Percentiles rank a stretch among this genome's conserved stretches.
Conservation (phyloP, 768 basidiomycete genomes). For the Psilocybe cubensis region DNA sequence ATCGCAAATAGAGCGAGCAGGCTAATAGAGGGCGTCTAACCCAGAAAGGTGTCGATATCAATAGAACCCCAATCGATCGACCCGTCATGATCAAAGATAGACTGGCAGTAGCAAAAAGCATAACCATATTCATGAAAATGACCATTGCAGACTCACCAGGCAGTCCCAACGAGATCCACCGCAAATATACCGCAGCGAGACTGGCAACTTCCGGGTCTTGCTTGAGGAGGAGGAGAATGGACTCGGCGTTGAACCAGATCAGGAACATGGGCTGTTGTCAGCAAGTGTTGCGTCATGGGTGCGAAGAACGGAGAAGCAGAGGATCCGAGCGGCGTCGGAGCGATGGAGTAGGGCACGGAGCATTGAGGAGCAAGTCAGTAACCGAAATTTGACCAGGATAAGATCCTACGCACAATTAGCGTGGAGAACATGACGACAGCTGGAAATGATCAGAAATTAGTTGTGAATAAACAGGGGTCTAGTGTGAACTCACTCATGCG, state of each 20-base stretch:
- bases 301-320: too few relatives aligned
- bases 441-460: conserved; percentile 26
- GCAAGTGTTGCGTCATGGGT: too few relatives aligned
- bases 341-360: background rate
- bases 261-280: conserved; percentile 60
- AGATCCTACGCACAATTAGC: conserved; percentile 55
- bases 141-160: too few relatives aligned
- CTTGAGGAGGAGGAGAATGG: conserved; percentile 70
- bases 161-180: conserved; percentile 76
- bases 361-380: conserved; percentile 37
- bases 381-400: conserved; percentile 9
- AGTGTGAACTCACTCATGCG: conserved; percentile 69
- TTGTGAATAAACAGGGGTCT: background rate
- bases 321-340: too few relatives aligned
- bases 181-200: conserved; percentile 77
- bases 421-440: conserved; percentile 62
- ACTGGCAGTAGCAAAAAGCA: too few relatives aligned
- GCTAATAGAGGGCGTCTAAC: too few relatives aligned
- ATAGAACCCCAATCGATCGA: too few relatives aligned
- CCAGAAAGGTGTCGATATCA: too few relatives aligned
- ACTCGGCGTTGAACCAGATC: conserved; percentile 86
- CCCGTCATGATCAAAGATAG: too few relatives aligned
- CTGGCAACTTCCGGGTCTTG: conserved; percentile 87
- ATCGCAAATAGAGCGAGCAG: too few relatives aligned
- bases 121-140: too few relatives aligned